phyloP scores from a whole-genome alignment of 805 yeast genomes.

The Suhomyces prunicola region DNA sequence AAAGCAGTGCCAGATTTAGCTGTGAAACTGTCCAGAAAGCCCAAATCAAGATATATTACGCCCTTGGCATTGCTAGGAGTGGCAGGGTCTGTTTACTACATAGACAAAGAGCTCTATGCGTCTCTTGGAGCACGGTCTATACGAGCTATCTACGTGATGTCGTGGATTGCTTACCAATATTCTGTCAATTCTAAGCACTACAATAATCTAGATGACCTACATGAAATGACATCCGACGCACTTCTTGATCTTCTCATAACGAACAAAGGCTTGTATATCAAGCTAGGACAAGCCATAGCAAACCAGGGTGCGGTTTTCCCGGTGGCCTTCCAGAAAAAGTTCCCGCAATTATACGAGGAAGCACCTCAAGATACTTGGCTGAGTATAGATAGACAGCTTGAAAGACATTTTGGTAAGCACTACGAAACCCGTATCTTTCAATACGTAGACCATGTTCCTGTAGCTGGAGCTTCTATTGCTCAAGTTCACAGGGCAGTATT shows the following conservation, averaged over 20 bases:
- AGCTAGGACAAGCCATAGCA: constrained; percentile 77
- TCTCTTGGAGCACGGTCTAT: constrained; percentile 51
- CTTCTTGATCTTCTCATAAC: constrained; percentile 26
- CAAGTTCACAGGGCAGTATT: constrained; percentile 61
- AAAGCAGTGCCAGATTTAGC: background rate
- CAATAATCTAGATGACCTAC: constrained; percentile 46
- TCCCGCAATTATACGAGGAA: constrained; percentile 58
- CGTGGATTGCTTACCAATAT: constrained; percentile 59
- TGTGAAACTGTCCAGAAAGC: background rate
- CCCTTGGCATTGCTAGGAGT: background rate
- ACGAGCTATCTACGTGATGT: constrained; percentile 47
- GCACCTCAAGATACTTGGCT: constrained; percentile 63
- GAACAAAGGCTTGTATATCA: constrained; percentile 57
- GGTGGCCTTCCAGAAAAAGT: constrained; percentile 54
- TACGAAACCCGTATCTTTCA: constrained; percentile 40
- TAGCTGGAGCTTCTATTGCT: constrained; percentile 75
- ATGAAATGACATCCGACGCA: constrained; percentile 51
- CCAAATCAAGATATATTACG: background rate
- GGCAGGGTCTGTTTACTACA: constrained; percentile 14
- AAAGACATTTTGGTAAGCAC: constrained; percentile 38
- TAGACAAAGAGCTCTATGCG: constrained; percentile 43
- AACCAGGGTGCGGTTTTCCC: constrained; percentile 72
- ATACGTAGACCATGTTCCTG: constrained; percentile 51
- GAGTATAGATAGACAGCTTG: constrained; percentile 39
- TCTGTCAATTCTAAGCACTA: constrained; percentile 41